Evolutionary conservation across 805 yeast genomes (phyloP).

Genomic region (Candida nanaspora): DNA sequence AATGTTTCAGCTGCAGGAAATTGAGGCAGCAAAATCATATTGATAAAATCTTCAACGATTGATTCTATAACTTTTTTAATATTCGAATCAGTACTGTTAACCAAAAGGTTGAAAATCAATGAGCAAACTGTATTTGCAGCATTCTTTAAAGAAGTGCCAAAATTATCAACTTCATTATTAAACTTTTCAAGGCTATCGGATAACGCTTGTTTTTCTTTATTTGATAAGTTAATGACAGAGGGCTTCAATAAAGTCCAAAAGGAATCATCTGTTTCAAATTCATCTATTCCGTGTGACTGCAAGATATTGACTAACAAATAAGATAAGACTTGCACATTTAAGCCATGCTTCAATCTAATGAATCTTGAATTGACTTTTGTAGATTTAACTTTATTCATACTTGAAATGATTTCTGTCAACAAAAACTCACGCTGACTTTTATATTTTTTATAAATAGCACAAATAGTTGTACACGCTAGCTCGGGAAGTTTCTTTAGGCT

Average conservation of each 20-base stretch:
- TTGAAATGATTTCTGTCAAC: conserved; percentile 49
- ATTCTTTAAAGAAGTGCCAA: background rate
- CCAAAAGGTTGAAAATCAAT: conserved; percentile 21
- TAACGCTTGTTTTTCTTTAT: background rate
- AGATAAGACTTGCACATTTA: conserved; percentile 41
- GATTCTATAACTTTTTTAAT: conserved; percentile 38
- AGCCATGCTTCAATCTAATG: conserved; percentile 35
- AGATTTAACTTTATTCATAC: conserved; percentile 41
- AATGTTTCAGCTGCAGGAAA: conserved; percentile 56
- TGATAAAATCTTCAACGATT: conserved; percentile 49
- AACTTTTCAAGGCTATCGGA: background rate
- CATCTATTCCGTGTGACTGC: conserved; percentile 11
- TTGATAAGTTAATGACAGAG: background rate
- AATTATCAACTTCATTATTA: background rate
- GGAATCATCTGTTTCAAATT: background rate
- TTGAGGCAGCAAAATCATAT: conserved; percentile 44
- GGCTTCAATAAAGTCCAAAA: background rate
- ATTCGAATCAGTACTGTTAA: conserved; percentile 23
- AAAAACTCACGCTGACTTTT: conserved; percentile 53
- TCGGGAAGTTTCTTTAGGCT: conserved; percentile 19
- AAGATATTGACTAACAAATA: conserved; percentile 36
- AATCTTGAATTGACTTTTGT: conserved; percentile 38
- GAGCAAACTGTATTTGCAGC: conserved; percentile 8
- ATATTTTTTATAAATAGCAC: conserved; percentile 31
- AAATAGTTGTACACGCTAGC: conserved; percentile 23